These are phyloP conservation scores for Podospora australis DNA, from an alignment of 495 filamentous ascomycete genomes.

Conservation along the genomic window DNA sequence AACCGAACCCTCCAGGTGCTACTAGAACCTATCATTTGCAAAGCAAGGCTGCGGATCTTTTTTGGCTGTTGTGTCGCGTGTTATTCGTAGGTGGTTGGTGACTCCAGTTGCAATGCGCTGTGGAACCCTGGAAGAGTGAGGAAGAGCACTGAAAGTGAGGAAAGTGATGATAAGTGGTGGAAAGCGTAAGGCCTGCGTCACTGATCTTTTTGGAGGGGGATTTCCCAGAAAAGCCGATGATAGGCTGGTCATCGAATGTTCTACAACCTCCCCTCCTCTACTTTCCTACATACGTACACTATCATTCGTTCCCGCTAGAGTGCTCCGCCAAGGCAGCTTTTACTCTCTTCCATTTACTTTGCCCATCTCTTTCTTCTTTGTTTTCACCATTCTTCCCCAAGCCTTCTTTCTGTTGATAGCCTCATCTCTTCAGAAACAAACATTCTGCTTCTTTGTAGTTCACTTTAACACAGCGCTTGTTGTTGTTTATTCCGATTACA, in stretches of 20 bases:
- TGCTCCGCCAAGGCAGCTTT: constrained; percentile 15
- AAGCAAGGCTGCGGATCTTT: constrained; percentile 19
- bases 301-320: constrained; percentile 8
- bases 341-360: constrained; percentile 9
- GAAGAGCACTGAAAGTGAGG: constrained; percentile 1
- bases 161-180: too few species aligned
- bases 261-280: constrained; percentile 19
- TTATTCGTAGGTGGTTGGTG: not conserved
- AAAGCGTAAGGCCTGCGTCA: constrained; percentile 28
- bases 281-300: not conserved
- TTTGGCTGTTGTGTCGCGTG: not conserved
- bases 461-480: not conserved
- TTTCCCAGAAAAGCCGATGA: constrained; percentile 16
- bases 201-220: constrained; percentile 4
- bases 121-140: not conserved
- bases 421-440: too few species aligned
- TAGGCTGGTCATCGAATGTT: constrained; percentile 29
- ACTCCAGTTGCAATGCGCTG: not conserved
- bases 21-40: not conserved
- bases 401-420: constrained; percentile 1
- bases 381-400: not conserved
- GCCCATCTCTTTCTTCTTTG: not conserved
- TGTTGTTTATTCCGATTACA: constrained; percentile 1
- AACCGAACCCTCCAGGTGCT: too few species aligned
- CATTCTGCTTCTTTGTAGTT: too few species aligned